These are phyloP conservation scores for Acarospora socialis DNA, from an alignment of 2,329 filamentous ascomycete genomes.

Conservation along the genomic window DNA sequence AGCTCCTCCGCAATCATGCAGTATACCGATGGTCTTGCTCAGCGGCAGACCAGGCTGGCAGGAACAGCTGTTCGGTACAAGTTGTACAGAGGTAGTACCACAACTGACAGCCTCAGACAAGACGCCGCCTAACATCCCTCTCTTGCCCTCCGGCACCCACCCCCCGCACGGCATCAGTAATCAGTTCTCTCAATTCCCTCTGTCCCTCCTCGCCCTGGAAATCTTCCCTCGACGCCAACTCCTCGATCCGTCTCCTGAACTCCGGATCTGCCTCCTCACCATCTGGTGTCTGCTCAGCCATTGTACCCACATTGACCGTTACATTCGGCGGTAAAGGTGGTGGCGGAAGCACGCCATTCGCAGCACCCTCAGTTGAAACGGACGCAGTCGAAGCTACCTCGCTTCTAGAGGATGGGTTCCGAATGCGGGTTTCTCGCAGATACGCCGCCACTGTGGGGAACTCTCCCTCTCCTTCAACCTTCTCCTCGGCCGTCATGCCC, in stretches of 20 bases:
- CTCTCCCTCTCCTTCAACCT: slow-evolving; percentile 64
- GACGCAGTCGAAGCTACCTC: slow-evolving; percentile 19
- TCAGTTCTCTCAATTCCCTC: slow-evolving; percentile 58
- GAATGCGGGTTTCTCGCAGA: slow-evolving; percentile 33
- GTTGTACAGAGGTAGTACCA: too few species aligned
- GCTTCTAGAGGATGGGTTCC: slow-evolving; percentile 13
- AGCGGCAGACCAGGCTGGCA: too few species aligned
- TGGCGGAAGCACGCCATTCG: slow-evolving; percentile 24
- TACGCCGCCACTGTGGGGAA: slow-evolving; percentile 64
- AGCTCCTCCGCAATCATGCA: too few species aligned
- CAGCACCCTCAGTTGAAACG: too few species aligned
- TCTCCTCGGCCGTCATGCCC: slow-evolving; percentile 66
- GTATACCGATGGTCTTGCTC: too few species aligned
- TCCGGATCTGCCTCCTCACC: slow-evolving; percentile 63
- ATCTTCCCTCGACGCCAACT: slow-evolving; percentile 69
- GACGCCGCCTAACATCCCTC: slow-evolving; percentile 49
- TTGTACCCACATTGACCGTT: slow-evolving; percentile 61
- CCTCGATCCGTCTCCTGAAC: slow-evolving; percentile 74
- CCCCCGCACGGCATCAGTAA: slow-evolving; percentile 64
- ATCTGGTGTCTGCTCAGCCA: slow-evolving; percentile 43
- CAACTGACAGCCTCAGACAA: slow-evolving; percentile 41
- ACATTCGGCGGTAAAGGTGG: slow-evolving; percentile 62
- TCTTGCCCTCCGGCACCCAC: slow-evolving; percentile 46
- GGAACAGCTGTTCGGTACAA: too few species aligned
- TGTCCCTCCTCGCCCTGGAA: slow-evolving; percentile 73